Evolutionary conservation across 2,329 filamentous ascomycete genomes (phyloP), one percentile per base, ranked within the genome.

Genomic region (Epichloe sylvatica): DNA sequence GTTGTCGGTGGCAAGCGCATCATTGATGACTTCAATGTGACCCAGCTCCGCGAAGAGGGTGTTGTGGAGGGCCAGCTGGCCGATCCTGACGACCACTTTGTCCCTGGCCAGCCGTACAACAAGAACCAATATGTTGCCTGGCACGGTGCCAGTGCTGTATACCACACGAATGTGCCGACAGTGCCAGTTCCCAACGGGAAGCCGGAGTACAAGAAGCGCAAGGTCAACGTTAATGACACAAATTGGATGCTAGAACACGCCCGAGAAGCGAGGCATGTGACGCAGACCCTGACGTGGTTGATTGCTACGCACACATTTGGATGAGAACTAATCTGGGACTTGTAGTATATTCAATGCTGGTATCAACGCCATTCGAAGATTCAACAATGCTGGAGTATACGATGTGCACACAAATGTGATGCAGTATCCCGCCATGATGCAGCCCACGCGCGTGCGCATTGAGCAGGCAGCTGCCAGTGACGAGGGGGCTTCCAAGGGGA

Each of bases 191-290:
- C 80, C 34, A 81, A 74, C 52, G 84, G 85, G 51, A 94, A 94
- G 66, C 74, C 80, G 7, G 86, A 90, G 56, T 77, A 78, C 54
- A 95, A 94, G 71, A 88, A 87, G 71, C 78, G 85, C 56, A 85
- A 84, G 59, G 84, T 94, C 38, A 84, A 89, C 52, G 84, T 97
- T 52, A 97, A 90, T 48, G 87, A 94, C 58, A 81, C 84, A 51
- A 98, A 97, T 64, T 98, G 92, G 92, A 92, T 94, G 77, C 74
- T 92, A 51, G 89, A 97, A 69, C 92, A 98, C 67, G 89, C 90
- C 30, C 80, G 86, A 46, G 88, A 91, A 64, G 88, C 91, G 50
- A 91, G 85, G 89, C 94, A 75, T 45, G 62, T 57, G 21, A 4
- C 39, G 21, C 19, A 21, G 19, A 21, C 30, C 30, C 30, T 30